phyloP scores from a whole-genome alignment of 306 rosid species.

The Cyclanthera cordifolia region DNA sequence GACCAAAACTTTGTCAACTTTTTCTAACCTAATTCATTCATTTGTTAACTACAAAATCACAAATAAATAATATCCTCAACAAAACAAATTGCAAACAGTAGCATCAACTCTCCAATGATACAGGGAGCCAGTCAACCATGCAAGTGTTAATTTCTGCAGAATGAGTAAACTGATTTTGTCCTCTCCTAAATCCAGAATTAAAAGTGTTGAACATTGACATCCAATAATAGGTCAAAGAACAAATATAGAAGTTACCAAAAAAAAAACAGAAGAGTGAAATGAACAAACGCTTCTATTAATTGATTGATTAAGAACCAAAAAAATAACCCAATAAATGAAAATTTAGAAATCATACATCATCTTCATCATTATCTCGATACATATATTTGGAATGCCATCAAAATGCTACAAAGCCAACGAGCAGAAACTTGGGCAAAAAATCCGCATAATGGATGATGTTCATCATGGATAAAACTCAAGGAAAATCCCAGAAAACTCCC shows the following conservation, averaged over 20 bases:
- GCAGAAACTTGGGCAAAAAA: slow-evolving; percentile 14
- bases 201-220: background rate
- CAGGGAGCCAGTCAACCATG: background rate
- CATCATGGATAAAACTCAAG: slow-evolving; percentile 11
- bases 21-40: background rate
- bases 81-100: slow-evolving; percentile 3
- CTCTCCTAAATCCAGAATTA: slow-evolving; percentile 3
- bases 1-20: background rate
- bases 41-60: background rate
- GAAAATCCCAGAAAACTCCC: slow-evolving; percentile 6
- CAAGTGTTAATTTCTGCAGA: background rate
- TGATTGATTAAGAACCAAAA: background rate
- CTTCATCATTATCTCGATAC: slow-evolving; percentile 13
- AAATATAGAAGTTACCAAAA: slow-evolving; percentile 9
- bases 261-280: background rate
- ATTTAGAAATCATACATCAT: slow-evolving; percentile 10
- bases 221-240: background rate
- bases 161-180: background rate
- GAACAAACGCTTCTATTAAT: slow-evolving; percentile 11
- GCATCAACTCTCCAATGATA: background rate
- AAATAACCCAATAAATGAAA: slow-evolving; percentile 7
- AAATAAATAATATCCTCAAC: background rate
- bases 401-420: slow-evolving; percentile 11
- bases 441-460: slow-evolving; percentile 19
- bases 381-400: slow-evolving; percentile 13